phyloP scores from a whole-genome alignment of 352 stramenopile genomes.

The Phytophthora pluvialis region DNA sequence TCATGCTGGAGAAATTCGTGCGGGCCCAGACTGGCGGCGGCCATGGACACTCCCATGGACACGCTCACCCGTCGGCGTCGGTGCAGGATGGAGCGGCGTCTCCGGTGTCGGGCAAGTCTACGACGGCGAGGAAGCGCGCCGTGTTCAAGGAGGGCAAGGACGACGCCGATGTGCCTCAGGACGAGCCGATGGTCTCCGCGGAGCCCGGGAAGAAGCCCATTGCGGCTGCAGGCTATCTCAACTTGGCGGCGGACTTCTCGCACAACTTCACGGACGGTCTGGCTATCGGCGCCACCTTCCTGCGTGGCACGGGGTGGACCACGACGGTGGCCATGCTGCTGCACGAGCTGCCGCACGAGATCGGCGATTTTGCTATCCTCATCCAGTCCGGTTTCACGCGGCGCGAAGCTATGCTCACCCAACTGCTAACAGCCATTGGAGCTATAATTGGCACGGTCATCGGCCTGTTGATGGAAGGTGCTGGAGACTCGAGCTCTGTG shows the following conservation, averaged over 20 bases:
- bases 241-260: slow-evolving; percentile 90
- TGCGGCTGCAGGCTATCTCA: slow-evolving; percentile 88
- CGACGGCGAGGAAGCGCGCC: slow-evolving; percentile 44
- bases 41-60: slow-evolving; percentile 47
- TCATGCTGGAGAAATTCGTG: slow-evolving; percentile 87
- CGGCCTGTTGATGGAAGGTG: slow-evolving; percentile 78
- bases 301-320: slow-evolving; percentile 76
- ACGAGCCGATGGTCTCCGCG: slow-evolving; percentile 20
- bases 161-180: slow-evolving; percentile 24
- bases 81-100: slow-evolving; percentile 32
- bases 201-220: slow-evolving; percentile 48
- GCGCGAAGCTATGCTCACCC: slow-evolving; percentile 89
- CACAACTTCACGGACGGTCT: slow-evolving; percentile 96
- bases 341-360: slow-evolving; percentile 93
- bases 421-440: slow-evolving; percentile 92
- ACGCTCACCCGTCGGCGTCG: slow-evolving; percentile 32
- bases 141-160: slow-evolving; percentile 46
- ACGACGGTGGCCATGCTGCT: slow-evolving; percentile 91
- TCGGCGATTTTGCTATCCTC: slow-evolving; percentile 93
- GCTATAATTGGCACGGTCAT: slow-evolving; percentile 91
- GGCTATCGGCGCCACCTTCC: slow-evolving; percentile 92
- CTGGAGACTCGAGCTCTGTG: slow-evolving; percentile 67
- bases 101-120: slow-evolving; percentile 13
- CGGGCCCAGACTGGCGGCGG: slow-evolving; percentile 58
- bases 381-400: slow-evolving; percentile 91